Base-by-base conservation (phyloP, 2,329 filamentous ascomycete species). In the Parastagonospora nodorum region DNA sequence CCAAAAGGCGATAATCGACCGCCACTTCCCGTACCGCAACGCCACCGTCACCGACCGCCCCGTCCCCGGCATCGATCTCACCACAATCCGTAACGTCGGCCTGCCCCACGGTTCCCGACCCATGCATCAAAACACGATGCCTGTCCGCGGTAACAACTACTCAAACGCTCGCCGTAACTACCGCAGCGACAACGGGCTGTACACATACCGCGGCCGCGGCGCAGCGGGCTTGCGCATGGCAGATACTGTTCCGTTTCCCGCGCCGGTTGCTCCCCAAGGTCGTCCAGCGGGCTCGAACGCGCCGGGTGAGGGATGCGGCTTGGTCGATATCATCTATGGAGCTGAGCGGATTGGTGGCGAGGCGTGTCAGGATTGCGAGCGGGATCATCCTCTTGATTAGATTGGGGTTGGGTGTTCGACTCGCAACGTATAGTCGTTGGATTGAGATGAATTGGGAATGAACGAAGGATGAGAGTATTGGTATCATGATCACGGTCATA, bases 221-320 rank as follows among this genome's bases (percentile, higher is more conserved):
- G 42, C 28, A 16, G 55, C 45, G 8, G 69, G 68, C 11, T 47
- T 72, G 6, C 69, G 69, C 2, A 55, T 73, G 16, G 56, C 66
- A n/a, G 61, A 59, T 2, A 71, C 67, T 0, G 55, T 53, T 4
- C 69, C 69, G 2, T 73, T 73, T 31, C 71, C 71, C 1, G 49
- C 55, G 16, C 68, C 69, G 2, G 38, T 67, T 2, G 52, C 67
- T 1, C 70, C 70, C 0, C 55, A 58, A 14, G 68, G 65, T 28
- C 50, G 57, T 5, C 51, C 46, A 1, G 4, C 15, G 8, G 2
- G 11, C 19, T 8, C 58, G 41, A 33, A 38, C 2, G 14, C 58
- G 3, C 45, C 51, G 3, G 33, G 39, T 7, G 28, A 53, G 19
- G 53, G 54, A 8, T 68, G 65, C 39, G 64, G 58, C 11, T 35